These are phyloP conservation scores for Cystobasidium tubakii DNA, from an alignment of 768 basidiomycete species.

Conservation along the genomic window DNA sequence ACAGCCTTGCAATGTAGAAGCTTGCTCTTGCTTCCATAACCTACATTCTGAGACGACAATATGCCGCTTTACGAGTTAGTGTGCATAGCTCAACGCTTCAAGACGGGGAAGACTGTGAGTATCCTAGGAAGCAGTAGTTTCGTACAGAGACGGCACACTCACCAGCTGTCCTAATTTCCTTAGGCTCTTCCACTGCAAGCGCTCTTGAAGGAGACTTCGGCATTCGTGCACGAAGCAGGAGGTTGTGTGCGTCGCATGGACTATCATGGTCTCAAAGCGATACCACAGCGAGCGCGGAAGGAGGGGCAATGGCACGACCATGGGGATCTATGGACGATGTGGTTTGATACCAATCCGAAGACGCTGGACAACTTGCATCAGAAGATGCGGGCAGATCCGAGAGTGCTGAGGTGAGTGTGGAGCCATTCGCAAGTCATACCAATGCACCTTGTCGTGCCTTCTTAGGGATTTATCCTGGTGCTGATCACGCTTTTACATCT, in stretches of 20 bases:
- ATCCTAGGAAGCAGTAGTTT: background rate
- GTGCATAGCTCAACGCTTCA: constrained; percentile 21
- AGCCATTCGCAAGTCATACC: background rate
- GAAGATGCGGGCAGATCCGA: constrained; percentile 69
- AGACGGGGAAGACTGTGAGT: background rate
- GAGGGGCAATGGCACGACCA: constrained; percentile 18
- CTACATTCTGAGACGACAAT: background rate
- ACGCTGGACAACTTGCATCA: constrained; percentile 62
- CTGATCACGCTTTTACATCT: background rate
- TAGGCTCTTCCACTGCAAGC: constrained; percentile 5
- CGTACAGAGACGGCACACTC: background rate
- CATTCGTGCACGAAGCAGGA: constrained; percentile 4
- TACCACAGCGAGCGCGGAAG: constrained; percentile 14
- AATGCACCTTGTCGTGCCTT: background rate
- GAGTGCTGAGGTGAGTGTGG: constrained; percentile 58
- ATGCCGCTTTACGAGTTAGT: constrained; percentile 25
- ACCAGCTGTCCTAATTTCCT: background rate
- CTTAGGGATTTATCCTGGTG: no score
- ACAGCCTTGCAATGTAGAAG: no score
- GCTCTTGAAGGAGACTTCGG: background rate
- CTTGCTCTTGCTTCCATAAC: background rate
- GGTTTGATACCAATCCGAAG: constrained; percentile 77
- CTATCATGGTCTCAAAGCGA: background rate
- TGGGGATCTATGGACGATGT: constrained; percentile 69
- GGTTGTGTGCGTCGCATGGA: constrained; percentile 14